These are phyloP conservation scores for Piper longum DNA, from an alignment of 164 flowering plant species.

Conservation along the genomic window DNA sequence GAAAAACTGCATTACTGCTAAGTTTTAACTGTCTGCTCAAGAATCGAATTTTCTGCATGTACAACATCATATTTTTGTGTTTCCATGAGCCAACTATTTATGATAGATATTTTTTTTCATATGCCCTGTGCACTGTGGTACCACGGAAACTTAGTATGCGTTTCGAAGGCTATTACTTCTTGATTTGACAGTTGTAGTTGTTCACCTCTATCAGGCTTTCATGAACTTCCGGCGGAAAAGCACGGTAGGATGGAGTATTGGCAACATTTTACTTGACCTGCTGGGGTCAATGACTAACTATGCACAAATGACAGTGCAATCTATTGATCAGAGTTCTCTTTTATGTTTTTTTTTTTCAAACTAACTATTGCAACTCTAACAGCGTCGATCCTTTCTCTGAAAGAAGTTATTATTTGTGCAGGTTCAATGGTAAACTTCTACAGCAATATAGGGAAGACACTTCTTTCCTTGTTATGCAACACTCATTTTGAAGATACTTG, in stretches of 20 bases:
- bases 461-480: conserved; percentile 67
- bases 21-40: no score
- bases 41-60: no score
- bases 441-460: conserved; percentile 78
- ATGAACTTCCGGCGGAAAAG: conserved; percentile 81
- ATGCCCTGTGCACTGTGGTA: neutral
- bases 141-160: neutral
- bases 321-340: conserved; percentile 73
- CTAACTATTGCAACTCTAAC: no score
- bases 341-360: neutral
- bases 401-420: conserved; percentile 14
- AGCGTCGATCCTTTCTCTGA: neutral
- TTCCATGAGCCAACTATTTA: no score
- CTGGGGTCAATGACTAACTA: conserved; percentile 66
- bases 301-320: conserved; percentile 74
- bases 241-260: conserved; percentile 93
- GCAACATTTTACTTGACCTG: conserved; percentile 75
- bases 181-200: neutral
- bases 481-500: neutral
- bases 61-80: no score
- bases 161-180: neutral
- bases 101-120: no score
- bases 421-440: conserved; percentile 79
- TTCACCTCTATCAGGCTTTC: conserved; percentile 31
- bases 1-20: no score